Evolutionary conservation across 2,329 filamentous ascomycete species (phyloP).

Genomic region (Aureobasidium sp.): DNA sequence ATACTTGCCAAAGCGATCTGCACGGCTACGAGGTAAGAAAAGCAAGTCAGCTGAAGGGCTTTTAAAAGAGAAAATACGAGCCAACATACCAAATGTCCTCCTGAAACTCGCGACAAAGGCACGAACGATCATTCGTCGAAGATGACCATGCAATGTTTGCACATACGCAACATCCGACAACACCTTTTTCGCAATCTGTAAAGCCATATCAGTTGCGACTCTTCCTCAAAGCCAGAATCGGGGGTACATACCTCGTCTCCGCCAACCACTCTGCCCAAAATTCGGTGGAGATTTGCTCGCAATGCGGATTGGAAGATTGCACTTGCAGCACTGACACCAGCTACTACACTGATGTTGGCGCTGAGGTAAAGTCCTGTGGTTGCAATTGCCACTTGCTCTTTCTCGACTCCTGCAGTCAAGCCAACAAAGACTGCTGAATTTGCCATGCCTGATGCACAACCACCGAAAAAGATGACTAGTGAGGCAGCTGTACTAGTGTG

Average conservation of each 20-base stretch:
- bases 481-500: conserved; percentile 50
- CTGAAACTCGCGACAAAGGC: background rate
- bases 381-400: conserved; percentile 44
- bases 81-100: conserved; percentile 6
- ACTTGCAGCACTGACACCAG: conserved; percentile 34
- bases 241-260: conserved; percentile 21
- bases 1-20: conserved; percentile 8
- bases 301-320: conserved; percentile 34
- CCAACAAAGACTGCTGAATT: conserved; percentile 43
- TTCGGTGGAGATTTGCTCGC: conserved; percentile 25
- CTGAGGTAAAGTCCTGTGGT: conserved; percentile 43
- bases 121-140: background rate
- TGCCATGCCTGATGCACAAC: conserved; percentile 45
- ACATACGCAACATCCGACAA: conserved; percentile 29
- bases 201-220: conserved; percentile 17
- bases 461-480: conserved; percentile 53
- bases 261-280: conserved; percentile 28
- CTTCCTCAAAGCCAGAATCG: background rate
- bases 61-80: background rate
- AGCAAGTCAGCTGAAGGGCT: background rate
- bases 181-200: conserved; percentile 5
- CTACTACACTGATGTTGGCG: conserved; percentile 37
- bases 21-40: background rate
- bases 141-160: conserved; percentile 27
- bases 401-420: conserved; percentile 41